These are phyloP conservation scores for Alloascoidea africana DNA, from an alignment of 805 yeast species.

Conservation along the genomic window DNA sequence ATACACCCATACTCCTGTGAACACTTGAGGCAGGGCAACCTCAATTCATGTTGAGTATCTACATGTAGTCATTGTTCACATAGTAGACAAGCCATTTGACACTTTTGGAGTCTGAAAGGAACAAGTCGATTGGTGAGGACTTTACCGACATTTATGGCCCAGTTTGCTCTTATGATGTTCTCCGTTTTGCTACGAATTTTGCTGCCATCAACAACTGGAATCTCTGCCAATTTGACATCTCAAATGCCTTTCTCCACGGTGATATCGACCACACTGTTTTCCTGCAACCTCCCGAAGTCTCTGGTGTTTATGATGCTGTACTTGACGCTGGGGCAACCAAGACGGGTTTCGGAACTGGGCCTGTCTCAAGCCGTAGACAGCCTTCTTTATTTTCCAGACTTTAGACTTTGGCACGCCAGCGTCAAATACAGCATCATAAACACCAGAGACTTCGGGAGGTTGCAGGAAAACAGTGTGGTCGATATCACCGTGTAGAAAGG, in stretches of 20 bases:
- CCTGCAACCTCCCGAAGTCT: not conserved
- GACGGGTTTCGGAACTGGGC: no score
- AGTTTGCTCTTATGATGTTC: not conserved
- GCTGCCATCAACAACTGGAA: not conserved
- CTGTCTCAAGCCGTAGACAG: conserved; percentile 3
- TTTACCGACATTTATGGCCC: not conserved
- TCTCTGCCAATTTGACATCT: not conserved
- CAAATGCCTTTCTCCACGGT: not conserved
- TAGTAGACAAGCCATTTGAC: no score
- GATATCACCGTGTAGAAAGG: conserved; percentile 5
- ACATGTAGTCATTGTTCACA: no score
- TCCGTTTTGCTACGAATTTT: not conserved
- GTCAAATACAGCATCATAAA: no score
- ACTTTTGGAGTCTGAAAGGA: no score
- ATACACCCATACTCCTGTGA: no score
- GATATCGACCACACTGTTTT: not conserved
- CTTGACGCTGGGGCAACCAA: no score
- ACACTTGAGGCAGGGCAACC: no score
- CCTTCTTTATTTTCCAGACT: conserved; percentile 3
- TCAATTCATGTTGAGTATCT: no score
- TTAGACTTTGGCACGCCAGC: no score
- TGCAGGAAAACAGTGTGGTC: not conserved
- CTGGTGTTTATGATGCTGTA: not conserved
- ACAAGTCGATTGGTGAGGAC: not conserved
- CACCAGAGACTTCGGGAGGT: conserved; percentile 2